Base-by-base conservation (phyloP, 2,329 filamentous ascomycete species). In the Fusarium sp. region DNA sequence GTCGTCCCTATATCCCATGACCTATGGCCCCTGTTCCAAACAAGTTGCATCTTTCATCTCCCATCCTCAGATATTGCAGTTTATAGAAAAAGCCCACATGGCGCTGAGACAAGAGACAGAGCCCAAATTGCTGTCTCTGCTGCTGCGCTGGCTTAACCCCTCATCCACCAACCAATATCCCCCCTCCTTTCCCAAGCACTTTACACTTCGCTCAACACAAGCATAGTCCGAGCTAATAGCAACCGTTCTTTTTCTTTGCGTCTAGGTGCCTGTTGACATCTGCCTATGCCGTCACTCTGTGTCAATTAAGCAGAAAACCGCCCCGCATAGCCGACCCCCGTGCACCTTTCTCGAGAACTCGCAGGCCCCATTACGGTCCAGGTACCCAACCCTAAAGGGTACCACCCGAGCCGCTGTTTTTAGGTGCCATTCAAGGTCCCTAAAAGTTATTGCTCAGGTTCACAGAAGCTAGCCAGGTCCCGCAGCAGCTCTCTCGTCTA, bases 211-310 rank as follows among this genome's bases (percentile, higher is more conserved):
- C 39, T 57, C 49, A 52, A 48, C 51, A 49, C 51, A 52, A 45
- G 45, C 43, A 19, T 36, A 39, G 17, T 32, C 48, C 33, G 52
- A 52, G 53, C 56, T 61, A 67, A 60, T 31, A 52, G 44, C 25
- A 52, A 57, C 49, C 38, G 50, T 58, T 53, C 38, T 53, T 32
- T 50, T 51, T 52, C 47, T 49, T 42, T 39, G 45, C 56, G 31
- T 62, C 42, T 57, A 57, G 52, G 35, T 57, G 52, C 44, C 62
- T 25, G 47, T 63, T 56, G 57, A 65, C 47, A 37, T 63, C 49
- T 60, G 56, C 49, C 46, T 57, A 70, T 70, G 66, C 67, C 66
- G 67, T 68, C 66, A 70, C 67, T 66, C 51, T 52, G 47, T 63
- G 55, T 57, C 53, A 57, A 62, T 67, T 67, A 66, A 60, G 55